These are phyloP conservation scores for Candida nanaspora DNA, from an alignment of 805 yeast species.

Conservation along the genomic window DNA sequence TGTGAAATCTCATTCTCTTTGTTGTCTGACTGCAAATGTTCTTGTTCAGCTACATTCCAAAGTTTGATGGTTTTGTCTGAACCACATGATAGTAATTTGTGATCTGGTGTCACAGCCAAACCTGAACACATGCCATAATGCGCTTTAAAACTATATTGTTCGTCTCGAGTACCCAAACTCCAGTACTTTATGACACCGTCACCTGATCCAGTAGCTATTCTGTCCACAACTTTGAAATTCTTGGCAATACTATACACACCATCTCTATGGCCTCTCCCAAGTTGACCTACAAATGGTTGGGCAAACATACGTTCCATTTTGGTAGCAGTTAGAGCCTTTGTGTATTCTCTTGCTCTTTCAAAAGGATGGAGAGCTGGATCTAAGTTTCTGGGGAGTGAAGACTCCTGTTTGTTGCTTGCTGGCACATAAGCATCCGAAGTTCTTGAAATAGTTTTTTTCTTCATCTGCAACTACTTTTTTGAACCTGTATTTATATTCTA, in stretches of 20 bases:
- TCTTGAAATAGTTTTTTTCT: constrained; percentile 81
- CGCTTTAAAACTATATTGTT: constrained; percentile 71
- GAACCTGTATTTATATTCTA: too few species aligned
- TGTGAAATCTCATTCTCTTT: constrained; percentile 19
- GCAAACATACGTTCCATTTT: constrained; percentile 96
- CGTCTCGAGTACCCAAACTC: constrained; percentile 78
- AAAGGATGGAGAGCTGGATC: constrained; percentile 95
- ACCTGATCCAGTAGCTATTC: constrained; percentile 87
- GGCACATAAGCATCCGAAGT: constrained; percentile 92
- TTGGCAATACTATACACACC: constrained; percentile 87
- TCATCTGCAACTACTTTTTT: constrained; percentile 36
- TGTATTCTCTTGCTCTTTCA: constrained; percentile 94
- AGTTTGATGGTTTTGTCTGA: constrained; percentile 83
- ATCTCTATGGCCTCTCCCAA: constrained; percentile 92
- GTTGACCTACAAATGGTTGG: constrained; percentile 90
- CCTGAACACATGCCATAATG: constrained; percentile 91
- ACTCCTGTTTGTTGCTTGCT: constrained; percentile 82
- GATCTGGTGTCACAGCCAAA: constrained; percentile 62
- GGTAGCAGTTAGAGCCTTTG: constrained; percentile 90
- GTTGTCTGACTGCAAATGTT: constrained; percentile 13
- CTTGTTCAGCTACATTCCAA: constrained; percentile 66
- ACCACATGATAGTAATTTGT: constrained; percentile 69
- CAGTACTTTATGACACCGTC: constrained; percentile 94
- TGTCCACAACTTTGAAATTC: constrained; percentile 60
- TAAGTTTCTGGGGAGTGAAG: constrained; percentile 79